Conservation (phyloP, 2,329 filamentous ascomycete genomes). For the Immersiporthe knoxdaviesiana region DNA sequence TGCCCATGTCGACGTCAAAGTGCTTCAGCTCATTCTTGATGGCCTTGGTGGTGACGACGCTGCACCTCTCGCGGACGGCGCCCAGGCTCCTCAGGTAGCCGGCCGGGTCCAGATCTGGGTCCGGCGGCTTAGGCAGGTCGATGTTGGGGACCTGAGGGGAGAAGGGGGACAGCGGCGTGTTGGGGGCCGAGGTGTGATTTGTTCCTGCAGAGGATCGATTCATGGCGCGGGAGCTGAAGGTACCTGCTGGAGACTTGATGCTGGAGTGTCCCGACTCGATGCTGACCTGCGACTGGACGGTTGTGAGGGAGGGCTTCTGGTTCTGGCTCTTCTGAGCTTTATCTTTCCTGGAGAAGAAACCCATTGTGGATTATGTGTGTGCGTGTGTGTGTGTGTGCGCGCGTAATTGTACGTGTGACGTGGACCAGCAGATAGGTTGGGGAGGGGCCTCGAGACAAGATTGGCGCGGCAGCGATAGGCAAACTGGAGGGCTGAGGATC, state of each 20-base stretch:
- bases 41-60: slow-evolving; percentile 75
- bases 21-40: slow-evolving; percentile 77
- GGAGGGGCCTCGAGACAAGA: background rate
- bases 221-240: slow-evolving; percentile 42
- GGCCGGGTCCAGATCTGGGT: slow-evolving; percentile 84
- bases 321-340: slow-evolving; percentile 48
- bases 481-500: background rate
- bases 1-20: slow-evolving; percentile 85
- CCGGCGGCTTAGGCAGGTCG: slow-evolving; percentile 80
- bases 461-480: slow-evolving; percentile 20
- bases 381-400: background rate
- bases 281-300: slow-evolving; percentile 54
- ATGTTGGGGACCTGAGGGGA: slow-evolving; percentile 69
- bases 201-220: slow-evolving; percentile 58
- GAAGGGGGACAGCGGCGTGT: slow-evolving; percentile 56
- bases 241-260: slow-evolving; percentile 44
- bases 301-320: slow-evolving; percentile 45
- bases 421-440: background rate
- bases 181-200: slow-evolving; percentile 43
- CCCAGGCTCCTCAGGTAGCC: slow-evolving; percentile 90
- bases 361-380: slow-evolving; percentile 46
- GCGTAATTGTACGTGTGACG: background rate
- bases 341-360: slow-evolving; percentile 60
- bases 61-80: slow-evolving; percentile 80
- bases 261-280: slow-evolving; percentile 56